Conservation (phyloP, 2,329 filamentous ascomycete genomes). For the Sporothrix brasiliensis region DNA sequence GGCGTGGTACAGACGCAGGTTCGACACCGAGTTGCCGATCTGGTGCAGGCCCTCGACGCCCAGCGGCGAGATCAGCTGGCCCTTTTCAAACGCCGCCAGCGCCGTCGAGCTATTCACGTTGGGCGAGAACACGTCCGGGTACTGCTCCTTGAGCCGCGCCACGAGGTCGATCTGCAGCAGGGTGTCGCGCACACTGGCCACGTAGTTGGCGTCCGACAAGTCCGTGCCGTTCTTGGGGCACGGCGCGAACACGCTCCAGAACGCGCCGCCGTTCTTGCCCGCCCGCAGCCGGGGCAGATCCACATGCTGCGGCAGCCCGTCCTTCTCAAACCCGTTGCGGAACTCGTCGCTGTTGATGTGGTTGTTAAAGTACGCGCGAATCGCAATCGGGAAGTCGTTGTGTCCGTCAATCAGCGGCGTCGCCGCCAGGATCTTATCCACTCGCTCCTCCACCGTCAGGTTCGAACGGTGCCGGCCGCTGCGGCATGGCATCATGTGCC, state of each 20-base stretch:
- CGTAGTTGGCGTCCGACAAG: slow-evolving; percentile 74
- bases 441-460: slow-evolving; percentile 36
- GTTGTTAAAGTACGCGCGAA: slow-evolving; percentile 70
- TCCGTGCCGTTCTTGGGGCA: slow-evolving; percentile 74
- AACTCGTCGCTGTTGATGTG: slow-evolving; percentile 77
- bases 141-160: slow-evolving; percentile 63
- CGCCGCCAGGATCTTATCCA: slow-evolving; percentile 35
- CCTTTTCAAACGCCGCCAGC: slow-evolving; percentile 58
- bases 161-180: slow-evolving; percentile 76
- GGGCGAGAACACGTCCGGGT: slow-evolving; percentile 70
- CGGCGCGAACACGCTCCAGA: slow-evolving; percentile 84
- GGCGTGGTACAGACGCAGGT: slow-evolving; percentile 72
- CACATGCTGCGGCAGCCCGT: slow-evolving; percentile 69
- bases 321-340: slow-evolving; percentile 71
- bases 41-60: slow-evolving; percentile 90
- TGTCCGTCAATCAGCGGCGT: slow-evolving; percentile 67
- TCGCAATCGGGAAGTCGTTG: slow-evolving; percentile 78
- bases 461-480: background rate
- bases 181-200: slow-evolving; percentile 57
- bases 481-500: background rate
- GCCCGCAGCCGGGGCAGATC: slow-evolving; percentile 74
- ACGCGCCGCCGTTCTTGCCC: slow-evolving; percentile 79
- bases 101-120: slow-evolving; percentile 63
- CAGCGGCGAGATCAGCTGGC: slow-evolving; percentile 73
- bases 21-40: slow-evolving; percentile 81